Conservation (phyloP, 2,329 filamentous ascomycete genomes). For the Aspergillus carbonarius region DNA sequence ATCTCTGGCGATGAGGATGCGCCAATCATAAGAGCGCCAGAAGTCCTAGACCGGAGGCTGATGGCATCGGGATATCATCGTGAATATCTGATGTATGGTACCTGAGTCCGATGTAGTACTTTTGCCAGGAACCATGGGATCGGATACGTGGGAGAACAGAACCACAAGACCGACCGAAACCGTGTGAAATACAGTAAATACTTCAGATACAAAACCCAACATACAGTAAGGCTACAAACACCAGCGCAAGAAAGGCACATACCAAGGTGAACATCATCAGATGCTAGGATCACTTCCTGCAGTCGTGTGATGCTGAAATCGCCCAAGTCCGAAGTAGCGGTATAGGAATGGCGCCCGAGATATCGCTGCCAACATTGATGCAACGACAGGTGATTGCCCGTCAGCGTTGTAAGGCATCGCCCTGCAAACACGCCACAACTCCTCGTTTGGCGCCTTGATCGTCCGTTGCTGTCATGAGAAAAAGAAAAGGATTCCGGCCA, state of each 20-base stretch:
- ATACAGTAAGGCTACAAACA: neutral
- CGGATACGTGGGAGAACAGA: neutral
- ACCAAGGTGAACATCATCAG: constrained; percentile 7
- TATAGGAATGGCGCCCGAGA: constrained; percentile 12
- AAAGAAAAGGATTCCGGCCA: constrained; percentile 1
- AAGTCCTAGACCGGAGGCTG: neutral
- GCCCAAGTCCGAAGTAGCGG: constrained; percentile 19
- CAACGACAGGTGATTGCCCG: neutral
- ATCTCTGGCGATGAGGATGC: neutral
- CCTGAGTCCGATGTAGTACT: neutral
- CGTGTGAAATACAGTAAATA: neutral
- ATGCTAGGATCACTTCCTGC: constrained; percentile 6
- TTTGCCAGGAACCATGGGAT: neutral
- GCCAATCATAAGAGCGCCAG: neutral
- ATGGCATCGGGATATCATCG: neutral
- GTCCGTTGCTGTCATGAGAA: constrained; percentile 16
- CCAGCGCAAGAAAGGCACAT: neutral
- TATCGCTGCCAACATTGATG: neutral
- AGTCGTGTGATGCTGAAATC: constrained; percentile 21
- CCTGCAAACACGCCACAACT: neutral
- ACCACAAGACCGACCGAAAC: neutral
- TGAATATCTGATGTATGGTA: neutral
- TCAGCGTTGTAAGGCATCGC: neutral
- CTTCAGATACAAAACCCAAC: neutral
- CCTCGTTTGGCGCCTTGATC: constrained; percentile 8